phyloP scores from a whole-genome alignment of 768 basidiomycete genomes.

The Pilatotrama ljubarskyi region DNA sequence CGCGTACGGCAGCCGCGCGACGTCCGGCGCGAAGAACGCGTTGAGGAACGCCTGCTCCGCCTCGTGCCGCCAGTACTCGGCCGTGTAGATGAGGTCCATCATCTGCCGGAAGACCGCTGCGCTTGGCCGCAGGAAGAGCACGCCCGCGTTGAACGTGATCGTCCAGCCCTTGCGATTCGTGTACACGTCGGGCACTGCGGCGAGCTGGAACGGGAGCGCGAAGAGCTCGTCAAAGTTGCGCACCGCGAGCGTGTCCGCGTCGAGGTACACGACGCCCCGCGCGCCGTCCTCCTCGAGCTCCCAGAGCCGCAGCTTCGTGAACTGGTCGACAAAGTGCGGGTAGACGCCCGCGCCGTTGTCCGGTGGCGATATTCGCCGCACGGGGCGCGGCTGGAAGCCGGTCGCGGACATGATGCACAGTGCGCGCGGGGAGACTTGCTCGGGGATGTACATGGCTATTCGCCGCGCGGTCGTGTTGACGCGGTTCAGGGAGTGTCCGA shows the following conservation, averaged over 20 bases:
- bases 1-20: conserved; percentile 38
- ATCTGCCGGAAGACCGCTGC: conserved; percentile 32
- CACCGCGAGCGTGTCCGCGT: conserved; percentile 45
- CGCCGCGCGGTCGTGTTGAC: conserved; percentile 35
- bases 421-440: conserved; percentile 38
- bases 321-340: conserved; percentile 41
- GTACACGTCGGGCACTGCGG: conserved; percentile 43
- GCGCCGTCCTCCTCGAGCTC: conserved; percentile 35
- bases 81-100: conserved; percentile 30
- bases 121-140: conserved; percentile 38
- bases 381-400: conserved; percentile 41
- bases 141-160: conserved; percentile 42
- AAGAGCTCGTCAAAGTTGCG: conserved; percentile 48
- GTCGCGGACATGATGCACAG: conserved; percentile 40
- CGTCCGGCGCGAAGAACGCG: conserved; percentile 39
- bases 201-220: conserved; percentile 41
- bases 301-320: conserved; percentile 47
- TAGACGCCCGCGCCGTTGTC: conserved; percentile 38
- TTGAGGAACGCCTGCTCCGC: conserved; percentile 47
- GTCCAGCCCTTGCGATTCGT: conserved; percentile 34
- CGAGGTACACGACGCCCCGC: conserved; percentile 39
- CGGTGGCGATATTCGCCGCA: conserved; percentile 41
- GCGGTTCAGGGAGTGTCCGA: conserved; percentile 35
- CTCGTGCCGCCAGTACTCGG: conserved; percentile 33
- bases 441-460: conserved; percentile 36